These are phyloP conservation scores for Mercurialis annua DNA, from an alignment of 345 rosid genomes.

Conservation along the genomic window DNA sequence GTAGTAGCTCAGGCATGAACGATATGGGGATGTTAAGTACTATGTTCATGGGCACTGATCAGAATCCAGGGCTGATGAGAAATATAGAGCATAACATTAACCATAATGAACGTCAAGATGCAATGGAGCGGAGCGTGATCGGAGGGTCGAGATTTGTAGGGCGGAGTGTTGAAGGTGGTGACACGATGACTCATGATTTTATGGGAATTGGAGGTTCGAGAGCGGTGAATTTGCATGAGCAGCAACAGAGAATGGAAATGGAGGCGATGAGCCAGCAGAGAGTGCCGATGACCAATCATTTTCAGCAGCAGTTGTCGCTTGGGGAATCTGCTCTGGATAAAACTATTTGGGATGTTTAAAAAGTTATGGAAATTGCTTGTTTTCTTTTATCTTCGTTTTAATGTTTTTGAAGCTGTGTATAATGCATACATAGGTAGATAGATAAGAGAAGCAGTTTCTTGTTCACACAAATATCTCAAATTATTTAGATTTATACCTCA, in stretches of 20 bases:
- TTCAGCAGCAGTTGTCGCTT: slow-evolving; percentile 43
- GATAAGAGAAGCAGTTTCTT: not conserved
- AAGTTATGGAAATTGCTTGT: too few relatives aligned
- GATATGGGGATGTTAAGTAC: slow-evolving; percentile 49
- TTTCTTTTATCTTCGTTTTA: not conserved
- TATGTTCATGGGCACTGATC: slow-evolving; percentile 35
- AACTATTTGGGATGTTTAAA: slow-evolving; percentile 55
- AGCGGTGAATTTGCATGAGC: slow-evolving; percentile 29
- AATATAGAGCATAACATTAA: slow-evolving; percentile 14
- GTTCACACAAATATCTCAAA: not conserved
- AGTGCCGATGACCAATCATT: slow-evolving; percentile 39
- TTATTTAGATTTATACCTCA: too few relatives aligned
- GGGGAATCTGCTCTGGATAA: slow-evolving; percentile 48
- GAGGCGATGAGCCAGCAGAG: slow-evolving; percentile 43
- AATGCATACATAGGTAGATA: not conserved
- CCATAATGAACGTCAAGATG: slow-evolving; percentile 14
- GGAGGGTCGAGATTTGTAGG: slow-evolving; percentile 32
- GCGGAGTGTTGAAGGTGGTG: slow-evolving; percentile 19
- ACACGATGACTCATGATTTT: slow-evolving; percentile 49
- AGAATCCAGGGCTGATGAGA: slow-evolving; percentile 28
- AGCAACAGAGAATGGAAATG: slow-evolving; percentile 29
- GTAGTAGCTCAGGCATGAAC: slow-evolving; percentile 26
- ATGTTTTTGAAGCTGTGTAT: not conserved
- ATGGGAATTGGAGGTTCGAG: slow-evolving; percentile 56
- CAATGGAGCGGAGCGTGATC: slow-evolving; percentile 14